Percentiles rank a stretch among this genome's conserved stretches.
These are phyloP conservation scores for Choricystis sp. DNA, from an alignment of 139 green algal species.

Conservation along the genomic window DNA sequence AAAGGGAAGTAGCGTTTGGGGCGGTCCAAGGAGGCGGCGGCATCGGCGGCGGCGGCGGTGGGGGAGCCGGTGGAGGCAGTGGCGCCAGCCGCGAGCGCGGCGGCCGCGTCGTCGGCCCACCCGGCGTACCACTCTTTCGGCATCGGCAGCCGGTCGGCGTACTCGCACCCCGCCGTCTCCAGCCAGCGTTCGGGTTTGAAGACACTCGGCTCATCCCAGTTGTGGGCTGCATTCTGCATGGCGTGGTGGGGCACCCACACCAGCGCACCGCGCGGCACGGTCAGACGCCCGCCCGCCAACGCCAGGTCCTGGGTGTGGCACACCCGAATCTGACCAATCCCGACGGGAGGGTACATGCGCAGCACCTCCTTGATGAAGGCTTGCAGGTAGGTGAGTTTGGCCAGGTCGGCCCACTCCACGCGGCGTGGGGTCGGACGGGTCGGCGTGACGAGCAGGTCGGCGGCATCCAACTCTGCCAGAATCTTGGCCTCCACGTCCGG, in stretches of 20 bases:
- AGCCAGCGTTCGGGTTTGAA: slow-evolving; percentile 37
- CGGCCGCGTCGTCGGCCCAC: background rate
- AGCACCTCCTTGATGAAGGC: slow-evolving; percentile 23
- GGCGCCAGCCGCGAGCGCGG: background rate
- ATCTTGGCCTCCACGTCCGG: slow-evolving; percentile 14
- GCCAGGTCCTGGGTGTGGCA: slow-evolving; percentile 7
- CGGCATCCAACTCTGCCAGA: slow-evolving; percentile 6
- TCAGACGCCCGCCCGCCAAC: slow-evolving; percentile 2
- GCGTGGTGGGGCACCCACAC: slow-evolving; percentile 21
- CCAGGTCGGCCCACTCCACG: slow-evolving; percentile 12
- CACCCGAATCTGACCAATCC: background rate
- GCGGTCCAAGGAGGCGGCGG: background rate
- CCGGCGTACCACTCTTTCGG: slow-evolving; percentile 3
- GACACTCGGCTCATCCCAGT: slow-evolving; percentile 17
- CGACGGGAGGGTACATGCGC: slow-evolving; percentile 23
- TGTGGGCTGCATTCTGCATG: slow-evolving; percentile 26
- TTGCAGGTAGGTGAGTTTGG: slow-evolving; percentile 5
- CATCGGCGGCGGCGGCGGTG: background rate
- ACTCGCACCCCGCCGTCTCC: slow-evolving; percentile 15
- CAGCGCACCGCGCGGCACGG: background rate
- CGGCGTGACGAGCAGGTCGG: slow-evolving; percentile 11
- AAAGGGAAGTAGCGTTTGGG: slow-evolving; percentile 38
- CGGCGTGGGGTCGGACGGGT: background rate
- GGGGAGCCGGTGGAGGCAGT: background rate
- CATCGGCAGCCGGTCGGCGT: slow-evolving; percentile 2